Evolutionary conservation across 2,329 filamentous ascomycete species (phyloP).

Genomic region (Myriosclerotinia curreyana): DNA sequence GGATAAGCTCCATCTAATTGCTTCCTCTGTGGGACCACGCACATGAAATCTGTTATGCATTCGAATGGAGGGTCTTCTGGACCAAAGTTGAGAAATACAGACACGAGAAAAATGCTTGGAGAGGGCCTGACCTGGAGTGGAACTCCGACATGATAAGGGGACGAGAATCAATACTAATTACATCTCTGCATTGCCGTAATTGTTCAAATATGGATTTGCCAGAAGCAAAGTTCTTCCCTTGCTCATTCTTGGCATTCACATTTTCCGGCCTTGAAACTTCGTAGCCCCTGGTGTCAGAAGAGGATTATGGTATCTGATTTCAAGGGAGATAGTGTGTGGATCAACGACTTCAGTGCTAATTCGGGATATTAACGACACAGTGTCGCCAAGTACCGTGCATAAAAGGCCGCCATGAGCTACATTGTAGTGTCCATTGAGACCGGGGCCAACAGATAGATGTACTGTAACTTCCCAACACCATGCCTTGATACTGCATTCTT

Average conservation of each 20-base stretch:
- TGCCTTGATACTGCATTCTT: too few species aligned
- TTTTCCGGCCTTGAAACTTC: not conserved
- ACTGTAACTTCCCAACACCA: too few species aligned
- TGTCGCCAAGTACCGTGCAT: not conserved
- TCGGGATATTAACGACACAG: not conserved
- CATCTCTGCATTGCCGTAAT: constrained; percentile 1
- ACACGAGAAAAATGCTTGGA: too few species aligned
- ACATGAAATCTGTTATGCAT: too few species aligned
- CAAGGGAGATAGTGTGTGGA: not conserved
- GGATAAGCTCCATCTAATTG: too few species aligned
- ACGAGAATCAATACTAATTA: not conserved
- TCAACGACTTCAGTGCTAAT: not conserved
- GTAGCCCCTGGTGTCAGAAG: not conserved
- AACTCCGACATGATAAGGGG: too few species aligned
- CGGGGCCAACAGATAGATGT: constrained; percentile 3
- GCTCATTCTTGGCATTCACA: not conserved
- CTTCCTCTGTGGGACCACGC: too few species aligned
- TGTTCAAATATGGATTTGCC: not conserved
- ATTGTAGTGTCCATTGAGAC: constrained; percentile 3
- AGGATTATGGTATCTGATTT: not conserved
- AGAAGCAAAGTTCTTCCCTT: not conserved
- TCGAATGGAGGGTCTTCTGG: too few species aligned
- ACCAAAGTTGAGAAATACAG: too few species aligned
- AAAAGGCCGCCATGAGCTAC: not conserved
- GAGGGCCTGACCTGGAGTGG: too few species aligned